Evolutionary conservation across 192 early-diverging fungal species (phyloP).

Genomic region (Coemansia sp.): DNA sequence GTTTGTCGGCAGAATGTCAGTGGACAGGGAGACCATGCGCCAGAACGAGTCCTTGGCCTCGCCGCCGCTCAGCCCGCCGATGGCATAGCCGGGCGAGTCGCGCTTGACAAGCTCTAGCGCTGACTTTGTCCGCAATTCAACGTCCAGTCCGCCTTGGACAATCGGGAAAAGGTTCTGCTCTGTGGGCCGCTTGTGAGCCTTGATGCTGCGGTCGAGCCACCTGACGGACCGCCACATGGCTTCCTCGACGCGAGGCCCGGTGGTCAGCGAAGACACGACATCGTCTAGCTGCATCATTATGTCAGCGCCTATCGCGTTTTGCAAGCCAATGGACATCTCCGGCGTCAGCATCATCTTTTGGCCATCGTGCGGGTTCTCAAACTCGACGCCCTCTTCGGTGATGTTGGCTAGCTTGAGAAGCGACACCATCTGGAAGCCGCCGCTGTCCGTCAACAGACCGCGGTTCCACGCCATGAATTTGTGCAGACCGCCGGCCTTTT

Average conservation of each 20-base stretch:
- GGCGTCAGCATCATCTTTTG: constrained; percentile 83
- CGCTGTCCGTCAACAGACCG: constrained; percentile 80
- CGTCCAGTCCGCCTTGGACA: constrained; percentile 84
- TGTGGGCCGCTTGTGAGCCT: constrained; percentile 69
- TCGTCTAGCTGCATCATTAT: constrained; percentile 95
- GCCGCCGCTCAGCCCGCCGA: constrained; percentile 86
- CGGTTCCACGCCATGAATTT: constrained; percentile 81
- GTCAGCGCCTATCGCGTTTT: constrained; percentile 86
- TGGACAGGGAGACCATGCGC: constrained; percentile 81
- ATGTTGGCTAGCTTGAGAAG: constrained; percentile 81
- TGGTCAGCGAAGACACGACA: constrained; percentile 82
- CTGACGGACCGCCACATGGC: constrained; percentile 89
- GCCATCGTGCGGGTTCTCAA: constrained; percentile 83
- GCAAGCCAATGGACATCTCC: constrained; percentile 83
- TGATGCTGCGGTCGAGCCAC: constrained; percentile 86
- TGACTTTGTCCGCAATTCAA: constrained; percentile 69
- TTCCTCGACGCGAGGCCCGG: constrained; percentile 83
- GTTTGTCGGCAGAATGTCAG: constrained; percentile 74
- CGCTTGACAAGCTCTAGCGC: constrained; percentile 81
- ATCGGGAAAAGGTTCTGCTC: constrained; percentile 88
- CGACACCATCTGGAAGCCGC: constrained; percentile 92
- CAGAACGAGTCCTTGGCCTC: constrained; percentile 88
- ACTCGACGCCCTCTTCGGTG: constrained; percentile 85
- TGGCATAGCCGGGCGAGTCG: constrained; percentile 81
- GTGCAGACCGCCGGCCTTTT: constrained; percentile 75